Evolutionary conservation across 1,284 basidiomycete species (phyloP).

Genomic region (Limonomyces culmigenus): DNA sequence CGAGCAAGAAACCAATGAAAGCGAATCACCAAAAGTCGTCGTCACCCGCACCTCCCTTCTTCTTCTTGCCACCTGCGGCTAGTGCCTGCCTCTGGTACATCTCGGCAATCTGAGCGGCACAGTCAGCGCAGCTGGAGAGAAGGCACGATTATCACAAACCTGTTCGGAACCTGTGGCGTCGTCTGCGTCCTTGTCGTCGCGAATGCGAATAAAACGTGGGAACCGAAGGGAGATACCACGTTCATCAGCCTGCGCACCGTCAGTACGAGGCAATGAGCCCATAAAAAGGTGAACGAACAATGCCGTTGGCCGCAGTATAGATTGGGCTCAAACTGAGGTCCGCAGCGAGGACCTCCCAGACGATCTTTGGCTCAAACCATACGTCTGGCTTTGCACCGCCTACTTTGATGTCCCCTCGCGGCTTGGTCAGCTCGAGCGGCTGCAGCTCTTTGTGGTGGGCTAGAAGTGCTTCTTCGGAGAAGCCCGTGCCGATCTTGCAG

Average conservation of each 20-base stretch:
- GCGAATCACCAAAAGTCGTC: constrained; percentile 85
- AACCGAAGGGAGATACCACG: constrained; percentile 91
- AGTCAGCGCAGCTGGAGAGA: not conserved
- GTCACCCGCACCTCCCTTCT: constrained; percentile 49
- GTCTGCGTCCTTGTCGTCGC: constrained; percentile 88
- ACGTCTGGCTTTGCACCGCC: constrained; percentile 88
- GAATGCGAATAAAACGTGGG: constrained; percentile 81
- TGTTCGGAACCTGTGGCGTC: constrained; percentile 89
- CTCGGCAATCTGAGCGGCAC: constrained; percentile 59
- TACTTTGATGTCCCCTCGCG: constrained; percentile 65
- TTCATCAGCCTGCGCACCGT: constrained; percentile 47
- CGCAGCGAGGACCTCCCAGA: constrained; percentile 97
- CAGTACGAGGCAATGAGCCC: not conserved
- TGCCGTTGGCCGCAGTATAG: constrained; percentile 91
- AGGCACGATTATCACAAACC: constrained; percentile 20
- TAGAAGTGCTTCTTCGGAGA: constrained; percentile 82
- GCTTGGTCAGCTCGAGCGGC: constrained; percentile 53
- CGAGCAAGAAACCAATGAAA: no score
- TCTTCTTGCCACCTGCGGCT: constrained; percentile 57
- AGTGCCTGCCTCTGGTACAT: constrained; percentile 89
- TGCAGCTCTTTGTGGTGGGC: constrained; percentile 74
- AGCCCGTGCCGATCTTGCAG: constrained; percentile 98
- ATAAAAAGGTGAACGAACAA: constrained; percentile 37
- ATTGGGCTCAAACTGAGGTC: constrained; percentile 94
- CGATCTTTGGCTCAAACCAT: constrained; percentile 89